Evolutionary conservation across 2,329 filamentous ascomycete genomes (phyloP), one percentile per base, ranked within the genome.

Genomic region (Simplicillium sp.): DNA sequence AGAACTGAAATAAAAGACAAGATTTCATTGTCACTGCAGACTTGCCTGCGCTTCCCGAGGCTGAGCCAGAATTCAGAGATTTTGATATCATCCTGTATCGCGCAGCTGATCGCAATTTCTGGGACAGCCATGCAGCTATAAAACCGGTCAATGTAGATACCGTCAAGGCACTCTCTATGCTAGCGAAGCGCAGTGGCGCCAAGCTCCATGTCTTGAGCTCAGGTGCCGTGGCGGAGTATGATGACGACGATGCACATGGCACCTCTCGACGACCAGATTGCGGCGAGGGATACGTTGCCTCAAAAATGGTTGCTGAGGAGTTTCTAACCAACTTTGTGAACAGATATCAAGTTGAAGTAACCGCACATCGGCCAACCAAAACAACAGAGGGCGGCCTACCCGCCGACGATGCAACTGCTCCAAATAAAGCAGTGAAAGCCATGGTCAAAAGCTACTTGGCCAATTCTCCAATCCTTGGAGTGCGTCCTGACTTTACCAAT

Each of bases 101-200:
- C 13, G 38, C 38, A 5, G 29, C 38, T n/a, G 16, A 40, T 18
- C 38, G 38, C 17, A 40, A 17, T 32, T 40, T 40, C 29, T 40
- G 38, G 38, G 38, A 40, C 9, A 18, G 29, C 16, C 28, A 40
- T 20, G n/a, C 16, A 5, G 38, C 29, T 9, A 17, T 20, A 6
- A 34, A 34, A 9, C 11, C 18, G 4, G 29, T 34, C 17, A 40
- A 40, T 25, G 36, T 37, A 9, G 36, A 37, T 18, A 17, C 36
- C 6, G 36, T 37, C 36, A 37, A 37, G 36, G 17, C 36, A 6
- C 36, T 37, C 36, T n/a, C 25, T 16, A 16, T 13, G 36, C 17
- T 37, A 11, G 16, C 15, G 9, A 16, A n/a, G 6, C 15, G 12
- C 17, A 37, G n/a, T 18, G 36, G 36, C 17, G 36, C 36, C 9